Evolutionary conservation across 2,329 filamentous ascomycete genomes (phyloP).

Genomic region (Epicoccum sorghinum): DNA sequence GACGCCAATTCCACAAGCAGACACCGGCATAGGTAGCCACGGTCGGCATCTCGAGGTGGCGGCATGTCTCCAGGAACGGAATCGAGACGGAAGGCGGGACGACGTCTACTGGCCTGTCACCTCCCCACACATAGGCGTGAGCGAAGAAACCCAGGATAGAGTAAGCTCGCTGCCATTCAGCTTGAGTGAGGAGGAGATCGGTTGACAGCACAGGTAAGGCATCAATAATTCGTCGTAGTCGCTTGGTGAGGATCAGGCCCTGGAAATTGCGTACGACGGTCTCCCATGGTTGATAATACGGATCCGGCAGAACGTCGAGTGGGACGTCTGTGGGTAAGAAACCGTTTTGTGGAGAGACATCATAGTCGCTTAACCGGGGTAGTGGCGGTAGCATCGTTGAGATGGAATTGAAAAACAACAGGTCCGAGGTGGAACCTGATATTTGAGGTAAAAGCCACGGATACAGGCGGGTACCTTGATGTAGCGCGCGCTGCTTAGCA

Average conservation of each 20-base stretch:
- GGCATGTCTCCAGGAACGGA: conserved; percentile 78
- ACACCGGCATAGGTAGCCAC: conserved; percentile 94
- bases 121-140: conserved; percentile 91
- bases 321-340: conserved; percentile 86
- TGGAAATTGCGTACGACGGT: conserved; percentile 84
- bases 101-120: conserved; percentile 72
- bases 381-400: conserved; percentile 50
- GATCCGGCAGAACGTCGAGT: conserved; percentile 78
- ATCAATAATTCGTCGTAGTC: conserved; percentile 80
- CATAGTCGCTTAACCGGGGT: conserved; percentile 72
- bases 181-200: conserved; percentile 76
- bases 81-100: conserved; percentile 83
- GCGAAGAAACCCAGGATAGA: conserved; percentile 77
- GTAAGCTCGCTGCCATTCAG: conserved; percentile 92
- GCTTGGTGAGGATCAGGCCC: conserved; percentile 81
- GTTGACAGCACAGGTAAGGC: conserved; percentile 83
- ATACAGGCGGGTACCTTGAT: conserved; percentile 9
- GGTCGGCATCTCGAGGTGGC: conserved; percentile 81
- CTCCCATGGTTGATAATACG: conserved; percentile 97
- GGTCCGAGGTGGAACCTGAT: not conserved
- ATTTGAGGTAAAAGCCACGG: conserved; percentile 10
- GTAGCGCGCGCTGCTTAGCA: conserved; percentile 13
- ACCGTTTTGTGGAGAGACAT: conserved; percentile 77
- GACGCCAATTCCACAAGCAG: conserved; percentile 96
- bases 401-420: not conserved